Evolutionary conservation across 306 rosid genomes (phyloP).

Genomic region (Sindora glabra): DNA sequence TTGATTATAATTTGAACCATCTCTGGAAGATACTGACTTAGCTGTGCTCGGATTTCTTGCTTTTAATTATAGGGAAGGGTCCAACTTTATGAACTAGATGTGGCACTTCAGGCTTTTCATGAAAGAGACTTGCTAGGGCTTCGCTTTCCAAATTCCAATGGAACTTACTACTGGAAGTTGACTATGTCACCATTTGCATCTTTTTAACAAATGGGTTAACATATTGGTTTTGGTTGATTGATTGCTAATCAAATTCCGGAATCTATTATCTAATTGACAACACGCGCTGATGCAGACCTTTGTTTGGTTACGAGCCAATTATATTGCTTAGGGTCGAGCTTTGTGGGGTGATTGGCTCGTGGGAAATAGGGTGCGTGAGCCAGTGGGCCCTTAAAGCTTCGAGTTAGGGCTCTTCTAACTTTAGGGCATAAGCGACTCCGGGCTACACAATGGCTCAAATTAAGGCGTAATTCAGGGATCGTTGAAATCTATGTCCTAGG

Average conservation of each 20-base stretch:
- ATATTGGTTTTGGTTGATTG: too few species aligned
- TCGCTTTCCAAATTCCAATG: slow-evolving; percentile 41
- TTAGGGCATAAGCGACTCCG: slow-evolving; percentile 27
- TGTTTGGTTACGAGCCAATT: slow-evolving; percentile 10
- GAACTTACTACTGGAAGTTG: slow-evolving; percentile 17
- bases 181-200: slow-evolving; percentile 12
- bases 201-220: slow-evolving; percentile 25
- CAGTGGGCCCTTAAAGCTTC: slow-evolving; percentile 25
- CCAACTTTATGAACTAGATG: slow-evolving; percentile 24
- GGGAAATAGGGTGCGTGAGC: slow-evolving; percentile 18
- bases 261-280: neutral
- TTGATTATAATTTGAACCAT: slow-evolving; percentile 18
- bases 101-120: slow-evolving; percentile 29
- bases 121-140: slow-evolving; percentile 42
- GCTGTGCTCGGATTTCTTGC: slow-evolving; percentile 67
- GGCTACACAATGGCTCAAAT: slow-evolving; percentile 48
- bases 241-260: slow-evolving; percentile 3
- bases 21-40: slow-evolving; percentile 41
- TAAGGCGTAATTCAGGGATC: slow-evolving; percentile 77
- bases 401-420: slow-evolving; percentile 25
- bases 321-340: slow-evolving; percentile 4
- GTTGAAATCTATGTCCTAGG: slow-evolving; percentile 47
- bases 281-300: slow-evolving; percentile 7
- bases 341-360: slow-evolving; percentile 10
- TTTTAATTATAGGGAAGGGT: slow-evolving; percentile 43